These are phyloP conservation scores for Diutina rugosa DNA, from an alignment of 1,139 yeast species.

Conservation along the genomic window DNA sequence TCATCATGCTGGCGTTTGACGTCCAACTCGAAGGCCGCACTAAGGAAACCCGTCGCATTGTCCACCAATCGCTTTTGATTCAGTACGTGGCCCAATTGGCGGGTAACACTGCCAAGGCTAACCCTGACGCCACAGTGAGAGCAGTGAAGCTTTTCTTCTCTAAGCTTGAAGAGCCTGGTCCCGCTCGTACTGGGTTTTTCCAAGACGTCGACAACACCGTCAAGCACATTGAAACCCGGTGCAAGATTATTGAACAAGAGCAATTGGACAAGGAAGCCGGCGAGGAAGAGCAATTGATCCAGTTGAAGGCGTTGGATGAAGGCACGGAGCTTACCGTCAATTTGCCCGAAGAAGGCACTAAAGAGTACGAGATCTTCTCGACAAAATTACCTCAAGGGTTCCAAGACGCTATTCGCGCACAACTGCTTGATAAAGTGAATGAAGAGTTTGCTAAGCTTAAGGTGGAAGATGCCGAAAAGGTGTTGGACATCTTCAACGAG, in stretches of 20 bases:
- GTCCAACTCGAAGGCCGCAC: constrained; percentile 54
- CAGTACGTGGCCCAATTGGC: constrained; percentile 66
- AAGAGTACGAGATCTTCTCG: constrained; percentile 39
- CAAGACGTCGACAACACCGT: constrained; percentile 65
- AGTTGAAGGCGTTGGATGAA: constrained; percentile 80
- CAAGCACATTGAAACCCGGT: constrained; percentile 62
- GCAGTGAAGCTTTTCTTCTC: constrained; percentile 62
- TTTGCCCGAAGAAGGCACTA: constrained; percentile 50
- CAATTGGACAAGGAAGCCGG: constrained; percentile 19
- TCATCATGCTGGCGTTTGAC: constrained; percentile 89
- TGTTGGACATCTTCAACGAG: constrained; percentile 62
- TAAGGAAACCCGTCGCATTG: constrained; percentile 40
- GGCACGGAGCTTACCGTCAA: constrained; percentile 61
- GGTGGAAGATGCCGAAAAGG: constrained; percentile 67
- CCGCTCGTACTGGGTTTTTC: constrained; percentile 53
- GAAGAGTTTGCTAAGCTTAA: constrained; percentile 68
- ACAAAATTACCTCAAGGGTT: constrained; percentile 46
- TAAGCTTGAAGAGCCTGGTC: constrained; percentile 43
- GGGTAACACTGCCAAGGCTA: constrained; percentile 11
- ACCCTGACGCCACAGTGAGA: constrained; percentile 22
- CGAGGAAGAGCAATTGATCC: constrained; percentile 71
- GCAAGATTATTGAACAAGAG: constrained; percentile 47
- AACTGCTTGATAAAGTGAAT: constrained; percentile 67
- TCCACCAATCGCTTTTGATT: constrained; percentile 69
- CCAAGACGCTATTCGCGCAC: constrained; percentile 66